A percentile compares a stretch with the other conserved stretches of the same genome.
Conservation (phyloP, 2,329 filamentous ascomycete species). For the Chalaropsis thielavioides region DNA sequence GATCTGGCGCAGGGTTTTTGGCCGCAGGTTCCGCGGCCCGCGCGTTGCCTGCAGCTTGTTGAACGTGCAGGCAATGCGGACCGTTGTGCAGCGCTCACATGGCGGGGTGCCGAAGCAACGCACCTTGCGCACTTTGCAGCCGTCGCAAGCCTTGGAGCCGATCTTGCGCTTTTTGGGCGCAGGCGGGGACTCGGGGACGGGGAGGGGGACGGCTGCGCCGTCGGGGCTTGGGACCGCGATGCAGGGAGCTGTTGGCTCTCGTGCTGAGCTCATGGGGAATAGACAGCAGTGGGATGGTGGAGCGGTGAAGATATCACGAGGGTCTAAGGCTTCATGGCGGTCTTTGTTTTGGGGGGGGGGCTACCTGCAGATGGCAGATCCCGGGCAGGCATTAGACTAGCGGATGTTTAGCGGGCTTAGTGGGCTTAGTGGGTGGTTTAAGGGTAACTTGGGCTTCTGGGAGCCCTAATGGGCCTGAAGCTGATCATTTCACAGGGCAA, state of each 20-base stretch:
- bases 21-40: conserved; percentile 32
- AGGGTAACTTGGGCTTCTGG: too few relatives aligned
- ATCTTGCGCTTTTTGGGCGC: conserved; percentile 14
- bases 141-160: conserved; percentile 30
- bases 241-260: background rate
- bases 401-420: too few relatives aligned
- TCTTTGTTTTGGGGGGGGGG: background rate
- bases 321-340: background rate
- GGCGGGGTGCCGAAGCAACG: conserved; percentile 35
- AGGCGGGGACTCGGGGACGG: background rate
- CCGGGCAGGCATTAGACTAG: background rate
- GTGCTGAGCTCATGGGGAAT: background rate
- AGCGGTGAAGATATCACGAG: background rate
- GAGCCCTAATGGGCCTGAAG: too few relatives aligned
- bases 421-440: too few relatives aligned
- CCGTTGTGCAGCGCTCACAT: conserved; percentile 31
- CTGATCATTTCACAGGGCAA: too few relatives aligned
- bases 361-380: background rate
- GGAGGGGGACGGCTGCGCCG: too few relatives aligned
- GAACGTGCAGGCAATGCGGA: conserved; percentile 37
- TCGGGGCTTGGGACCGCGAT: background rate
- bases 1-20: conserved; percentile 32
- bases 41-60: conserved; percentile 30
- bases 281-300: background rate
- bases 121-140: conserved; percentile 39